Percentiles rank a stretch among this genome's conserved stretches.
phyloP scores from a whole-genome alignment of 495 filamentous ascomycete species.

The Aspergillus diversus region DNA sequence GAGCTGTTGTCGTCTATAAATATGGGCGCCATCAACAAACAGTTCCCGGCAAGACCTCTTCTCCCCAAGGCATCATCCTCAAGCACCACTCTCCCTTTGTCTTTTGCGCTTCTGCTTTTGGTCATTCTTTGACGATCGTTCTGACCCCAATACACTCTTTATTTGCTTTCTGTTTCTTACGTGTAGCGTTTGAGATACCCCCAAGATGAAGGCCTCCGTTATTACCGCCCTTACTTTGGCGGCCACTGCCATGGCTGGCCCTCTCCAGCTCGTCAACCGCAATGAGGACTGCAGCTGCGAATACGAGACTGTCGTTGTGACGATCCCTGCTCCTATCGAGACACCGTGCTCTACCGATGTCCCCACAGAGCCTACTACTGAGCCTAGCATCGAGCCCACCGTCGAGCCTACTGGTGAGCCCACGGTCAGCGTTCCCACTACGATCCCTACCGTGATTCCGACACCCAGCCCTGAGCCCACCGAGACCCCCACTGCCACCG shows the following conservation, averaged over 20 bases:
- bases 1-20: neutral
- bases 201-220: conserved; percentile 28
- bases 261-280: conserved; percentile 15
- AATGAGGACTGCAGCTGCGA: conserved; percentile 19
- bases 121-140: conserved; percentile 11
- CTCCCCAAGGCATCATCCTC: neutral
- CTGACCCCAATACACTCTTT: conserved; percentile 5
- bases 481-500: conserved; percentile 14
- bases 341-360: neutral
- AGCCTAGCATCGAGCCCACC: neutral
- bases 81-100: neutral
- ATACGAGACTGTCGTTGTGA: conserved; percentile 17
- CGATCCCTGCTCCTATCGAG: conserved; percentile 17
- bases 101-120: conserved; percentile 9
- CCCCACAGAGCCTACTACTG: neutral
- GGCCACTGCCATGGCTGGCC: conserved; percentile 24
- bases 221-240: conserved; percentile 27
- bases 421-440: neutral
- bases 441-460: neutral
- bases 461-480: conserved; percentile 13
- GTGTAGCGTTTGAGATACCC: conserved; percentile 17
- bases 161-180: conserved; percentile 14
- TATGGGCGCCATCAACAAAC: neutral
- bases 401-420: neutral
- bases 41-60: too few species aligned